A percentile compares a stretch with the other conserved stretches of the same genome.
Evolutionary conservation across 75 land plant genomes (phyloP).

Genomic region (Picea sitchensis): DNA sequence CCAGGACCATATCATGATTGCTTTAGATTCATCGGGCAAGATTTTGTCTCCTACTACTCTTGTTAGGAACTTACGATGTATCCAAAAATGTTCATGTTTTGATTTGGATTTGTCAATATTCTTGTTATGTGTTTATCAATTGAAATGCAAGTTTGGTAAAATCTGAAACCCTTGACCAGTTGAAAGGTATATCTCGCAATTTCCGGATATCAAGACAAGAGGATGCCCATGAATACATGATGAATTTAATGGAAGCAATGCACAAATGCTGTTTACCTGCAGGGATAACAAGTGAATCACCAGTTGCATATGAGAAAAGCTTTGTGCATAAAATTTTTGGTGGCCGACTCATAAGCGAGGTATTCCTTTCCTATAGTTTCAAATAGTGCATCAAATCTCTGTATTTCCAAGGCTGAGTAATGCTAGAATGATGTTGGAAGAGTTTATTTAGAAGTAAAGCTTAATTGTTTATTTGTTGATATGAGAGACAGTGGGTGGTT

Average conservation of each 20-base stretch:
- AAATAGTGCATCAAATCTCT: neutral
- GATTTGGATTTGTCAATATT: neutral
- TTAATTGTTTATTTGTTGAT: too few species aligned
- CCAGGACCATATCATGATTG: slow-evolving; percentile 44
- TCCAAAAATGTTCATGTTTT: slow-evolving; percentile 19
- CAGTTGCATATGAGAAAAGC: slow-evolving; percentile 72
- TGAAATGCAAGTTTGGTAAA: neutral
- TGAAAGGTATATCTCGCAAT: slow-evolving; percentile 61
- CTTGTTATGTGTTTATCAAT: neutral
- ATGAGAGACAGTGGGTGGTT: too few species aligned
- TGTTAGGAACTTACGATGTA: slow-evolving; percentile 55
- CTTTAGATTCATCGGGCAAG: slow-evolving; percentile 59
- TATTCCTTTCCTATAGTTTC: slow-evolving; percentile 10
- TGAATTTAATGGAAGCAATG: slow-evolving; percentile 85
- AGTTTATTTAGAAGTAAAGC: neutral
- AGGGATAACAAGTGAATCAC: slow-evolving; percentile 61
- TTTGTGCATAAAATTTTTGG: slow-evolving; percentile 90
- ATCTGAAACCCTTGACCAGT: slow-evolving; percentile 26
- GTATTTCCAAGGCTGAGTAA: neutral
- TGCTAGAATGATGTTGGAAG: neutral
- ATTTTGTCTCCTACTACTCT: slow-evolving; percentile 60
- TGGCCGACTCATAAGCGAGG: slow-evolving; percentile 87
- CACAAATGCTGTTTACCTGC: slow-evolving; percentile 82
- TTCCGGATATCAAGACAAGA: slow-evolving; percentile 76
- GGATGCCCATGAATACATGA: slow-evolving; percentile 97